Conservation (phyloP, 345 rosid species). For the Populus nigra region DNA sequence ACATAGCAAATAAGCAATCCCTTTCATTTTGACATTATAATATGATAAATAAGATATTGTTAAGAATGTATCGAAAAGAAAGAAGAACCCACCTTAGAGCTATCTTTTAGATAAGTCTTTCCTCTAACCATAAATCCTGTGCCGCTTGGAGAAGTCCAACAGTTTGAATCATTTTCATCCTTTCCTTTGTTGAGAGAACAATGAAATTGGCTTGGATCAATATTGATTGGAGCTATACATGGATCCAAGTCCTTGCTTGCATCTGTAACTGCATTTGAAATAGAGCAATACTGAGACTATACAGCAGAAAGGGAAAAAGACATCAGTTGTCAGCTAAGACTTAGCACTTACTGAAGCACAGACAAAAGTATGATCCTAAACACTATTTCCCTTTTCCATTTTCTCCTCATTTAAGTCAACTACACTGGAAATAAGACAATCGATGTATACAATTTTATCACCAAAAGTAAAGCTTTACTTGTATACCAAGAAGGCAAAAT, state of each 20-base stretch:
- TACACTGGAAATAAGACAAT: background rate
- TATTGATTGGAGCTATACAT: constrained; percentile 39
- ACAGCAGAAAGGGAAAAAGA: background rate
- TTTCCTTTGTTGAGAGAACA: constrained; percentile 60
- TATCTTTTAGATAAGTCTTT: constrained; percentile 81
- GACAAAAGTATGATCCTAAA: background rate
- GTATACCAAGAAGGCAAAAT: background rate
- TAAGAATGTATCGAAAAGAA: background rate
- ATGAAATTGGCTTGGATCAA: constrained; percentile 58
- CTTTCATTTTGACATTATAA: background rate
- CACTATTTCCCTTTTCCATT: background rate
- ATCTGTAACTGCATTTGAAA: constrained; percentile 45
- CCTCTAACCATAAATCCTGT: constrained; percentile 93
- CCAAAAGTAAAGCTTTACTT: background rate
- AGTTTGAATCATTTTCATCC: constrained; percentile 64
- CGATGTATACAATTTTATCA: background rate
- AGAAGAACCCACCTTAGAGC: constrained; percentile 57
- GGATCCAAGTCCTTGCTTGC: constrained; percentile 63
- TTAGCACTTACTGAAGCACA: background rate
- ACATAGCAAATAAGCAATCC: background rate
- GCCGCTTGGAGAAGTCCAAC: constrained; percentile 92
- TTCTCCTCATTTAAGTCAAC: background rate
- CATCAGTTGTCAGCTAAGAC: background rate
- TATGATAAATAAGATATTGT: background rate
- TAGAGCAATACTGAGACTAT: background rate